A percentile compares a stretch with the other conserved stretches of the same genome.
phyloP scores from a whole-genome alignment of 768 basidiomycete species.

The Collybia sordida region DNA sequence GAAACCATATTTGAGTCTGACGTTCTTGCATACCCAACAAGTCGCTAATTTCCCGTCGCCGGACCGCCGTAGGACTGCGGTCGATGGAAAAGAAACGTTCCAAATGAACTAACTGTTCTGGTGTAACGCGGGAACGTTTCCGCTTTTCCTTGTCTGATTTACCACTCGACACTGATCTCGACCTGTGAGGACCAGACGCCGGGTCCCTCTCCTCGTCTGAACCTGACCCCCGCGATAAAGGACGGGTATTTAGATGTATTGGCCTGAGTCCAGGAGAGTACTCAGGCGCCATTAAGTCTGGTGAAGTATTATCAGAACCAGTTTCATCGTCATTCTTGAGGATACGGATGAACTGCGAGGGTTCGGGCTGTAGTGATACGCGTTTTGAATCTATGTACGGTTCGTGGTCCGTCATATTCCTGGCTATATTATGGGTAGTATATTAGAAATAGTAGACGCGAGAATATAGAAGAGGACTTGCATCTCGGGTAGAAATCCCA shows the following conservation, averaged over 20 bases:
- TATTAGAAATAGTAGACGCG: background rate
- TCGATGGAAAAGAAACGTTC: constrained; percentile 70
- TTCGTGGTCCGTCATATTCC: constrained; percentile 26
- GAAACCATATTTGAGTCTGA: constrained; percentile 90
- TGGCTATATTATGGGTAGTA: constrained; percentile 14
- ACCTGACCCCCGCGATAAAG: constrained; percentile 11
- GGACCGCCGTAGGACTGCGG: constrained; percentile 68
- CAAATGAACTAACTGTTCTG: constrained; percentile 75
- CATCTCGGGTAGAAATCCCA: constrained; percentile 26
- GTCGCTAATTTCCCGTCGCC: constrained; percentile 72
- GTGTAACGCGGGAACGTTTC: constrained; percentile 77
- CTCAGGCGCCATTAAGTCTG: constrained; percentile 11
- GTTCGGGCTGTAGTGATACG: constrained; percentile 22
- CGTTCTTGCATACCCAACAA: constrained; percentile 81
- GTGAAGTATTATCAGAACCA: constrained; percentile 21
- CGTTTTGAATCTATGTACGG: constrained; percentile 17
- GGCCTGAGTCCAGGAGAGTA: constrained; percentile 17
- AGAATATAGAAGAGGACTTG: constrained; percentile 12
- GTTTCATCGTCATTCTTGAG: constrained; percentile 10
- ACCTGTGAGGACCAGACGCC: constrained; percentile 33
- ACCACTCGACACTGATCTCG: constrained; percentile 25
- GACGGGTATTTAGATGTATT: background rate
- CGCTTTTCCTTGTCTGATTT: constrained; percentile 55
- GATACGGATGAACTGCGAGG: constrained; percentile 8
- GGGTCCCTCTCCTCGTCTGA: constrained; percentile 31